Conservation (phyloP, 257 asterid genomes). For the Nicotiana sylvestris region DNA sequence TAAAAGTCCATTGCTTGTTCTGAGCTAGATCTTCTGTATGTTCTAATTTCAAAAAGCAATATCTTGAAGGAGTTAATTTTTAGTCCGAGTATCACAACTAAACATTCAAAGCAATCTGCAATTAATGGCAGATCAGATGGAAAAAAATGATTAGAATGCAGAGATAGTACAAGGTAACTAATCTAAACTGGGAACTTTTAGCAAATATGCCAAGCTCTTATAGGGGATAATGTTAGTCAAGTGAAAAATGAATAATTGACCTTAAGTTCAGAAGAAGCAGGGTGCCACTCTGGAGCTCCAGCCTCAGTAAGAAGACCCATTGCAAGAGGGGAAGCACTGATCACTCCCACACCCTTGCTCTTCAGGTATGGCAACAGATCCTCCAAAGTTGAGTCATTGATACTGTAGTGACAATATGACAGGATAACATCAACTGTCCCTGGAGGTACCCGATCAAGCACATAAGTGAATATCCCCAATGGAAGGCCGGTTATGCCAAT, state of each 20-base stretch:
- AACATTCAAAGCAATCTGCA: neutral
- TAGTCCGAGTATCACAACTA: neutral
- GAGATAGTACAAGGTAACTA: neutral
- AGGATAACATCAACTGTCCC: conserved; percentile 80
- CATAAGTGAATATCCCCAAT: conserved; percentile 62
- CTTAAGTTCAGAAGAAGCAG: conserved; percentile 88
- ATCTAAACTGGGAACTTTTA: neutral
- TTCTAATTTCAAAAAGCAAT: neutral
- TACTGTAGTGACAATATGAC: conserved; percentile 88
- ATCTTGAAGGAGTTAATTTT: neutral
- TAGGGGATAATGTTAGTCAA: neutral
- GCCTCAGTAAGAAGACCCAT: conserved; percentile 96
- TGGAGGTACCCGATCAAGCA: conserved; percentile 76
- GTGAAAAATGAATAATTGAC: conserved; percentile 24
- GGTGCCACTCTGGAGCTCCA: conserved; percentile 98
- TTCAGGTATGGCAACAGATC: conserved; percentile 82
- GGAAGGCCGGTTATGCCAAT: conserved; percentile 97
- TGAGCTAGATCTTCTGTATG: neutral
- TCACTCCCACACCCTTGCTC: conserved; percentile 91
- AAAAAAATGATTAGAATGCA: neutral
- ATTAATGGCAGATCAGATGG: conserved; percentile 1
- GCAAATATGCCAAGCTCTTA: neutral
- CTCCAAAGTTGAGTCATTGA: conserved; percentile 70
- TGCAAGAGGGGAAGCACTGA: conserved; percentile 90
- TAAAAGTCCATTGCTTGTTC: neutral